phyloP scores from a whole-genome alignment of 352 stramenopile genomes.

The Pythium sp. region DNA sequence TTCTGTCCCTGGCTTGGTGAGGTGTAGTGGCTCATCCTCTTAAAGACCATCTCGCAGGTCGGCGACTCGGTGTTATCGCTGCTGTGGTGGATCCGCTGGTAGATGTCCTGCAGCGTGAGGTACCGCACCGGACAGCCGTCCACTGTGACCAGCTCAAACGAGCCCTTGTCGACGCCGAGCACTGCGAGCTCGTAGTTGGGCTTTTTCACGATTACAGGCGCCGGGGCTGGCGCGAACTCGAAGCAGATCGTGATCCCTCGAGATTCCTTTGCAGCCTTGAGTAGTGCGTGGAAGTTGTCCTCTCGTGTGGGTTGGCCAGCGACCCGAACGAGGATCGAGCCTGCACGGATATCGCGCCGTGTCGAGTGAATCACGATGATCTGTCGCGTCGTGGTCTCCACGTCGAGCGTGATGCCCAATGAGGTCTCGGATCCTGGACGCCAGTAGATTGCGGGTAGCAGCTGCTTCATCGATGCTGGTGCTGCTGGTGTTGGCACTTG shows the following conservation, averaged over 20 bases:
- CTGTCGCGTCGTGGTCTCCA: constrained; percentile 9
- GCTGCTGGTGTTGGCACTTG: neutral
- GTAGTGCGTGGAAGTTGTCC: constrained; percentile 7
- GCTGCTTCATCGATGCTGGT: neutral
- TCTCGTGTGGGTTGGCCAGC: constrained; percentile 2
- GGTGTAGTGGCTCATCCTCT: neutral
- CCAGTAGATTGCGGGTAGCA: neutral
- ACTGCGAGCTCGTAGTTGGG: constrained; percentile 13
- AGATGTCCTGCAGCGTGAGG: constrained; percentile 8
- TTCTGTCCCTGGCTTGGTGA: neutral
- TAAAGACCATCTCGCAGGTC: constrained; percentile 13
- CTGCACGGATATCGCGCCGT: constrained; percentile 2
- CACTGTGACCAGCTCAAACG: constrained; percentile 14
- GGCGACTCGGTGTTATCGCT: neutral
- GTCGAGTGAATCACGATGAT: constrained; percentile 12
- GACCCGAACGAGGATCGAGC: neutral
- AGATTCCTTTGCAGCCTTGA: constrained; percentile 2
- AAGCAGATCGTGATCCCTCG: constrained; percentile 9
- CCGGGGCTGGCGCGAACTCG: constrained; percentile 5
- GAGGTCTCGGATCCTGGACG: constrained; percentile 4
- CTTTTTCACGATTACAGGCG: constrained; percentile 10
- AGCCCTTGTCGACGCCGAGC: constrained; percentile 2
- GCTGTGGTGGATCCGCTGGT: constrained; percentile 5
- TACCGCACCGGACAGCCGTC: constrained; percentile 9
- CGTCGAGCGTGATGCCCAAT: constrained; percentile 15